Percentiles rank a stretch among this genome's conserved stretches.
Evolutionary conservation across 2,329 filamentous ascomycete genomes (phyloP).

Genomic region (Botryotinia globosa): DNA sequence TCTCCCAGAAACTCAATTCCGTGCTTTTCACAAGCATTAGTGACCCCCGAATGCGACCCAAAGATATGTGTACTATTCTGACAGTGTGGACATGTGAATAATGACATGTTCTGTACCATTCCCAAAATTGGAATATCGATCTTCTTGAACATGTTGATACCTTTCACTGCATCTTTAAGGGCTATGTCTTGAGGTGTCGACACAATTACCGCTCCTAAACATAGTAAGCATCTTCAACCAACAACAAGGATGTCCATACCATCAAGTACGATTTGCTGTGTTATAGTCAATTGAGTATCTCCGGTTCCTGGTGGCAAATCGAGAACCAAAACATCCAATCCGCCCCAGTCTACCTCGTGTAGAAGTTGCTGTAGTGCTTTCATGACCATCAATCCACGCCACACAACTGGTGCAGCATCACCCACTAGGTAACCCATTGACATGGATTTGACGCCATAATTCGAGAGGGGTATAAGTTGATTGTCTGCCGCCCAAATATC

Average conservation of each 20-base stretch:
- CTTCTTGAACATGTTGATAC: conserved; percentile 88
- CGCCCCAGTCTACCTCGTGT: conserved; percentile 92
- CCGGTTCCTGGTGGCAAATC: conserved; percentile 94
- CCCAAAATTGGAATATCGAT: conserved; percentile 73
- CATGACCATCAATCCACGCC: conserved; percentile 96
- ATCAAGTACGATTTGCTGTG: conserved; percentile 86
- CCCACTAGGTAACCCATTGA: conserved; percentile 93
- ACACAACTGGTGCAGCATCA: conserved; percentile 80
- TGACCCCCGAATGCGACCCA: conserved; percentile 62
- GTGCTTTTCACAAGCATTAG: conserved; percentile 66
- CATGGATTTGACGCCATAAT: conserved; percentile 97
- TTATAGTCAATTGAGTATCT: conserved; percentile 94
- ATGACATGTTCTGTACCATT: conserved; percentile 88
- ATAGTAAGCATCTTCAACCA: conserved; percentile 1
- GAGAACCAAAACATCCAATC: conserved; percentile 81
- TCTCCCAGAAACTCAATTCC: conserved; percentile 80
- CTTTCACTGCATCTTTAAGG: conserved; percentile 86
- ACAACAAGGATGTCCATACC: conserved; percentile 49
- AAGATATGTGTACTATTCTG: conserved; percentile 73
- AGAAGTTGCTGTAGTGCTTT: conserved; percentile 94
- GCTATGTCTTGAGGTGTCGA: conserved; percentile 93
- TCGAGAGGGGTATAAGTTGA: conserved; percentile 80
- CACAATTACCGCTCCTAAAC: conserved; percentile 72
- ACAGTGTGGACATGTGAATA: conserved; percentile 79
- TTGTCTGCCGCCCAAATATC: conserved; percentile 53